Percentiles rank a stretch among this genome's conserved stretches.
These are phyloP conservation scores for Aspergillus avenaceus DNA, from an alignment of 495 filamentous ascomycete genomes.

Conservation along the genomic window DNA sequence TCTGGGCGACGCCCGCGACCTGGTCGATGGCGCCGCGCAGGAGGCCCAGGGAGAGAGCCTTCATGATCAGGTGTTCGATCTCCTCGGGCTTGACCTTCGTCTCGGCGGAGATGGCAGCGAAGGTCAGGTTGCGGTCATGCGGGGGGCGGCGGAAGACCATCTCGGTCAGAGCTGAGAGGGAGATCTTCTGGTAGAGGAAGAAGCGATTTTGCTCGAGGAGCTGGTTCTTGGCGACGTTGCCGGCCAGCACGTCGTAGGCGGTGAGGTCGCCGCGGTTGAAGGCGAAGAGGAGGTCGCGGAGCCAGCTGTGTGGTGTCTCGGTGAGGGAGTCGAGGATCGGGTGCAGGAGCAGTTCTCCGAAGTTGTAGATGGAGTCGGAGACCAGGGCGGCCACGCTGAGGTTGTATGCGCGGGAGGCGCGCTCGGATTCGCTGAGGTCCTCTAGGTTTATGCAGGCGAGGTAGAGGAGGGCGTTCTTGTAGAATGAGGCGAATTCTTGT, in stretches of 20 bases:
- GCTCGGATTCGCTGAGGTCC: slow-evolving; percentile 66
- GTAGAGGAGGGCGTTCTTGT: slow-evolving; percentile 96
- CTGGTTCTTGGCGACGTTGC: slow-evolving; percentile 69
- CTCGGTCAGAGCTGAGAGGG: slow-evolving; percentile 90
- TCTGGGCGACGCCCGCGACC: slow-evolving; percentile 86
- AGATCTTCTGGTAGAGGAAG: slow-evolving; percentile 96
- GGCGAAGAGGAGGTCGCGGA: slow-evolving; percentile 89
- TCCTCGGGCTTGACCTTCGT: slow-evolving; percentile 87
- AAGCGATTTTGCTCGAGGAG: slow-evolving; percentile 73
- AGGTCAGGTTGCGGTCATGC: slow-evolving; percentile 91
- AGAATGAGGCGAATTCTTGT: slow-evolving; percentile 89
- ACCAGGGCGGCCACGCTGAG: slow-evolving; percentile 88
- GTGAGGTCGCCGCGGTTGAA: slow-evolving; percentile 95
- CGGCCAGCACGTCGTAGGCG: slow-evolving; percentile 76
- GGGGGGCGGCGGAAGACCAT: slow-evolving; percentile 93
- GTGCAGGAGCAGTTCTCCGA: slow-evolving; percentile 96
- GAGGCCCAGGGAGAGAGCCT: slow-evolving; percentile 88
- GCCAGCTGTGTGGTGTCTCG: slow-evolving; percentile 67
- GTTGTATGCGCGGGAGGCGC: slow-evolving; percentile 80
- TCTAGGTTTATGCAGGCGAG: slow-evolving; percentile 90
- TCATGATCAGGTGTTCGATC: slow-evolving; percentile 98
- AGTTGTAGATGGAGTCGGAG: slow-evolving; percentile 96
- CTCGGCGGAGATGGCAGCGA: slow-evolving; percentile 79
- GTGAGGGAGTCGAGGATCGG: slow-evolving; percentile 85
- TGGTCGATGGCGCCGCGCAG: slow-evolving; percentile 93